These are phyloP conservation scores for Diospyros lotus DNA, from an alignment of 148 eudicot genomes.

Conservation along the genomic window DNA sequence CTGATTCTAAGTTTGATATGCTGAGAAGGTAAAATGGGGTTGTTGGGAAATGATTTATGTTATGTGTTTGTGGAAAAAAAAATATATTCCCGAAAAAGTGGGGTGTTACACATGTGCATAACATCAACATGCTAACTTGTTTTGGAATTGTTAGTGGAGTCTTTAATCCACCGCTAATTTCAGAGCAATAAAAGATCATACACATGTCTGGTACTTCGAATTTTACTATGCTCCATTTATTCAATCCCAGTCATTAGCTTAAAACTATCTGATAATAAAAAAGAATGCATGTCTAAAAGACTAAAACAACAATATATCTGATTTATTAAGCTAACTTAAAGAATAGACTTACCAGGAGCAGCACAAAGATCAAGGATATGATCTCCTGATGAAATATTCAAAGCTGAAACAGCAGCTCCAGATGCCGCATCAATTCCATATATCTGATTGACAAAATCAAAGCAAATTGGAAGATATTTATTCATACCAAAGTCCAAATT, in stretches of 20 bases:
- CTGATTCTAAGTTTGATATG: no score
- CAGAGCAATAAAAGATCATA: background rate
- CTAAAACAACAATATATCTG: background rate
- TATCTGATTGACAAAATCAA: constrained; percentile 37
- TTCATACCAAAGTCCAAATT: constrained; percentile 6
- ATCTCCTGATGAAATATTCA: constrained; percentile 59
- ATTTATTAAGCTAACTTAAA: background rate
- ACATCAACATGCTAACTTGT: background rate
- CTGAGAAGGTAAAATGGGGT: no score
- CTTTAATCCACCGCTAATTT: background rate
- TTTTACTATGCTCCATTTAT: background rate
- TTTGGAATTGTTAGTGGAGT: background rate
- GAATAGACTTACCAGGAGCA: constrained; percentile 68
- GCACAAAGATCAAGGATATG: constrained; percentile 96
- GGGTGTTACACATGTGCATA: no score
- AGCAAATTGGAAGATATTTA: background rate
- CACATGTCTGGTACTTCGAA: background rate
- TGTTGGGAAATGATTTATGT: no score
- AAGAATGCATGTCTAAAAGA: background rate
- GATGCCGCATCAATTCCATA: constrained; percentile 99
- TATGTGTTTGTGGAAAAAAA: no score
- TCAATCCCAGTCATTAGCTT: background rate
- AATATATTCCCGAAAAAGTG: no score
- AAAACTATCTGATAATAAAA: background rate
- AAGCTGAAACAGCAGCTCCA: constrained; percentile 90